Base-by-base conservation (phyloP, 805 yeast species). In the Saccharomyces kudriavzevii region DNA sequence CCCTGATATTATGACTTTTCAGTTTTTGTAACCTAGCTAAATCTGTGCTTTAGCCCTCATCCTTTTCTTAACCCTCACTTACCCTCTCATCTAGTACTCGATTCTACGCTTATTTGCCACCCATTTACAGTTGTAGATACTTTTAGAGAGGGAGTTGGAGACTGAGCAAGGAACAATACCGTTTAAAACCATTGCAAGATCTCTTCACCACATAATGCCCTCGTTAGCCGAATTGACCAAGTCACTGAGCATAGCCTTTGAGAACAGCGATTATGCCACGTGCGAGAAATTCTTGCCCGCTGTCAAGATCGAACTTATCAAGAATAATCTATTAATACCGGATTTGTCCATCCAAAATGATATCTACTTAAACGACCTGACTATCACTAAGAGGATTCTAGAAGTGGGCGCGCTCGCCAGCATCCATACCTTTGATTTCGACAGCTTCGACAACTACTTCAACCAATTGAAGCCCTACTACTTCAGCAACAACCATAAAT, bases 331-430 rank as follows among this genome's bases (percentile, higher is more conserved):
- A 47, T 78, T 94, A 55, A 81, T 90, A 26, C 97, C 97, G 20
- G 75, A 71, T 51, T 62, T 69, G 52, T 77, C 77, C 53, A 63
- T 62, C 48, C 51, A 49, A 24, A 72, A 72, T 50, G 66, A 60
- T 27, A 66, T 69, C 20, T 73, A 73, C 53, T 66, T 82, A 35
- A 80, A 78, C 54, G 97, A 91, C 71, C 77, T 90, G 54, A 76
- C 79, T 56, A 87, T 89, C 43, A 83, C 96, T 6, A 83, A 95
- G 60, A 82, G 86, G 45, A 86, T 92, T 46, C 74, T 94, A 50
- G 98, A 94, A 69, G 81, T 90, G 55, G 97, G 96, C 11, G 96
- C 96, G 0, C 74, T 92, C 51, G 79, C 87, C 17, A 79, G 91
- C 49, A 82, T 94, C 56, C 84, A 85, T 60, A 68, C 79, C 46